These are phyloP conservation scores for Boletus subparvulus DNA, from an alignment of 768 basidiomycete species.

Conservation along the genomic window DNA sequence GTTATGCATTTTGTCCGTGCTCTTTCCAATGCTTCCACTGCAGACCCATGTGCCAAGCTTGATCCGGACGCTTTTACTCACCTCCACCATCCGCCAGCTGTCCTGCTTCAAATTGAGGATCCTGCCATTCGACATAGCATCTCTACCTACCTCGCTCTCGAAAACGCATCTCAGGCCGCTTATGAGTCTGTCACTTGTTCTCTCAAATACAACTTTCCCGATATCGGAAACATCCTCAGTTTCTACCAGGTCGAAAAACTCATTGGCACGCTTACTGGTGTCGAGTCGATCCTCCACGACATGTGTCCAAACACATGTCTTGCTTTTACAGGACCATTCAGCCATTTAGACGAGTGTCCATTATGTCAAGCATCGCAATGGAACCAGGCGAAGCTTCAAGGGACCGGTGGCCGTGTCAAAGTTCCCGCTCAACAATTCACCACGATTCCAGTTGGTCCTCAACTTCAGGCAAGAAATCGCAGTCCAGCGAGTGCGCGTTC, in stretches of 20 bases:
- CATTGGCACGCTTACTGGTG: conserved; percentile 18
- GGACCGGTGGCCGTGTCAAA: conserved; percentile 2
- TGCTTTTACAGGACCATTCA: conserved; percentile 41
- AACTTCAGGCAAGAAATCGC: conserved; percentile 40
- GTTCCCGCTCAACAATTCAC: conserved; percentile 33
- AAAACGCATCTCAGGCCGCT: not conserved
- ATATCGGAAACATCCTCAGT: not conserved
- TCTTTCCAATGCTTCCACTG: not conserved
- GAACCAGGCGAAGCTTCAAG: conserved; percentile 5
- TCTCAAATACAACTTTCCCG: not conserved
- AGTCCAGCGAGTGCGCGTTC: conserved; percentile 20
- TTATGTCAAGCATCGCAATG: conserved; percentile 34
- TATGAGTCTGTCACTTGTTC: not conserved
- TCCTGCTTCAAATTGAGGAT: not conserved
- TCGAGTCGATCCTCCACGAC: conserved; percentile 34
- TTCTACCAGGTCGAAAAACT: conserved; percentile 11
- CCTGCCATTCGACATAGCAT: not conserved
- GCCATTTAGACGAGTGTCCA: conserved; percentile 28
- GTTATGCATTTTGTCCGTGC: not conserved
- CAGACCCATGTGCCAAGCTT: not conserved
- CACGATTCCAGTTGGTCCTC: conserved; percentile 43
- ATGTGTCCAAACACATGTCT: conserved; percentile 46
- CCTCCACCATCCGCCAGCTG: not conserved
- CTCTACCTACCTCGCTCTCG: not conserved
- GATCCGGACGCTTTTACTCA: not conserved